These are phyloP conservation scores for Chloris gayana DNA, from an alignment of 176 grass and related monocot genomes.

Conservation along the genomic window DNA sequence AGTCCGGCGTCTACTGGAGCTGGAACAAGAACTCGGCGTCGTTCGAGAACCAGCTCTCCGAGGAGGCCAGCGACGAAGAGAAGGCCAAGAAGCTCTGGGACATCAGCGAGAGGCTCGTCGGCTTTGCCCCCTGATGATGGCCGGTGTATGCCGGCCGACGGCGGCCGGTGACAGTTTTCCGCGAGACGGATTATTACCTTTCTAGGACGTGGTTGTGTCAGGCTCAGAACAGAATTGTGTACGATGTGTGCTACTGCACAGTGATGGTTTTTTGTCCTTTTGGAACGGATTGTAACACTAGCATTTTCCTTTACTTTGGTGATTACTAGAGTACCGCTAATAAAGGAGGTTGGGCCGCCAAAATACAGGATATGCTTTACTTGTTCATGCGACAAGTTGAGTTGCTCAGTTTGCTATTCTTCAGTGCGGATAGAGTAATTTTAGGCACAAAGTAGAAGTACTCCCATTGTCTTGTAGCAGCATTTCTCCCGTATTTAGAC, in stretches of 20 bases:
- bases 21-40: constrained; percentile 97
- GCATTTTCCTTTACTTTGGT: constrained; percentile 27
- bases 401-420: too few species aligned
- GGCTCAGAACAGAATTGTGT: not conserved
- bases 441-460: not conserved
- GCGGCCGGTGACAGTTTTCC: constrained; percentile 25
- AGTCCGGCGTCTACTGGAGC: constrained; percentile 98
- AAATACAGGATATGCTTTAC: not conserved
- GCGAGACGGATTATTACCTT: not conserved
- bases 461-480: not conserved
- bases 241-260: constrained; percentile 15
- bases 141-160: not conserved
- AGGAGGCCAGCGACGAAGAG: constrained; percentile 85
- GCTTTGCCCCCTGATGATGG: constrained; percentile 53
- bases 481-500: not conserved
- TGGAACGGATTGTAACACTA: constrained; percentile 35
- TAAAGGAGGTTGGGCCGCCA: constrained; percentile 22
- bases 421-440: not conserved
- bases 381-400: not conserved
- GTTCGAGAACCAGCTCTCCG: constrained; percentile 94
- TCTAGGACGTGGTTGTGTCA: constrained; percentile 13
- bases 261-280: constrained; percentile 16
- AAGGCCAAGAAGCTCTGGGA: constrained; percentile 93
- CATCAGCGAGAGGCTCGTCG: constrained; percentile 89
- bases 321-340: not conserved